A percentile compares a stretch with the other conserved stretches of the same genome.
These are phyloP conservation scores for Candida andamanensis DNA, from an alignment of 805 yeast species.

Conservation along the genomic window DNA sequence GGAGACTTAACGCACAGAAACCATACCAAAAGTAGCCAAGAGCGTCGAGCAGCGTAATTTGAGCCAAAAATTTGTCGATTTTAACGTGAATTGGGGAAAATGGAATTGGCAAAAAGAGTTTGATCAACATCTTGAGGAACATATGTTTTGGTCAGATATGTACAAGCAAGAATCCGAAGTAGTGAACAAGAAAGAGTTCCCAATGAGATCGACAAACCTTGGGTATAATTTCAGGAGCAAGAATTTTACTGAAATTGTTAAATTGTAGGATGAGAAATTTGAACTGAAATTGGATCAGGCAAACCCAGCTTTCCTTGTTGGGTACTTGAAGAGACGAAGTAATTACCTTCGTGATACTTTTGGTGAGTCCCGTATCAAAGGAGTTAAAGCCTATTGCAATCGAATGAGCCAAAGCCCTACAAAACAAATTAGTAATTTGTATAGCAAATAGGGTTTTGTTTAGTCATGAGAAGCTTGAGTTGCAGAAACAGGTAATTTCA, in stretches of 20 bases:
- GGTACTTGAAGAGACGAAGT: constrained; percentile 5
- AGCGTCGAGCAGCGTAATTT: constrained; percentile 6
- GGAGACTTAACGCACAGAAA: background rate
- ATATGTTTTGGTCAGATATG: constrained; percentile 6
- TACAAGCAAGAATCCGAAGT: background rate
- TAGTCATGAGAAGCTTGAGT: constrained; percentile 3
- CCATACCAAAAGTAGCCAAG: background rate
- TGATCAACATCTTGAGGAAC: constrained; percentile 64
- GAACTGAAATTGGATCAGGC: constrained; percentile 9
- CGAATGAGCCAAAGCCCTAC: constrained; percentile 7
- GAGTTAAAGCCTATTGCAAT: constrained; percentile 9
- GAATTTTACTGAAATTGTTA: constrained; percentile 9
- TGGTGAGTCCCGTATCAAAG: constrained; percentile 7
- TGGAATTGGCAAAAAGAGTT: constrained; percentile 62
- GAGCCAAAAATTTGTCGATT: constrained; percentile 9
- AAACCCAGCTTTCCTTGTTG: constrained; percentile 7
- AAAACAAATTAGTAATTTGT: constrained; percentile 8
- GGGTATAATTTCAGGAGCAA: constrained; percentile 17
- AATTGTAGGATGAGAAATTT: constrained; percentile 8
- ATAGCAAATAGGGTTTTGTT: constrained; percentile 10
- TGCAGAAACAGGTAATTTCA: constrained; percentile 6
- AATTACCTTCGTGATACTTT: constrained; percentile 8
- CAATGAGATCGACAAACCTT: constrained; percentile 19
- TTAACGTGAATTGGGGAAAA: constrained; percentile 33
- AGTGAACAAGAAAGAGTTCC: constrained; percentile 16